Base-by-base conservation (phyloP, 2,329 filamentous ascomycete genomes). In the Neonectria coccinea region DNA sequence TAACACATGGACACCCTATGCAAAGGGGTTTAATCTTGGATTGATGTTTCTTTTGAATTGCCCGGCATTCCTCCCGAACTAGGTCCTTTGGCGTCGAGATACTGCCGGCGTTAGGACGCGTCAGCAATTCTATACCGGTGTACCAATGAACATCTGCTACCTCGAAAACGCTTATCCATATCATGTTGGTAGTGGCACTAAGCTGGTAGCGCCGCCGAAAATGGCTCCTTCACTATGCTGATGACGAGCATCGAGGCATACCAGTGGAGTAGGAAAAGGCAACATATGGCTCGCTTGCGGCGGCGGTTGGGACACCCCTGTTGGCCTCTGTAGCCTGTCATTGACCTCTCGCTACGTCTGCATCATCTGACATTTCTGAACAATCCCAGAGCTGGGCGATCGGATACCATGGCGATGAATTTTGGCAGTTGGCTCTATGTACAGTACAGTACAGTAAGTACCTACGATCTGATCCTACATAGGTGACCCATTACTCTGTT, bases 391-490 rank as follows among this genome's bases (percentile, higher is more conserved):
- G 45, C 53, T 50, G 45, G 53, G 27, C 27, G 59, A 62, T 62
- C 53, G 53, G 53, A 52, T 52, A 52, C 45, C 59, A 50, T 56
- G 20, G 45, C 25, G 29, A 57, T 22, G 36, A 41, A 41, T 48
- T 47, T 48, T 22, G 9, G 47, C 18, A 29, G 29, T n/a, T 31
- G 54, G 31, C 14, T 56, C 5, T 39, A 6, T 7, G 36, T 39
- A n/a, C 36, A 11, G 14, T 39, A 39, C 36, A n/a, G 36, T 39
- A 36, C 33, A 36, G 9, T 31, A 33, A 33, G 18, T 62, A 31
- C 27, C 47, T 62, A 53, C 47, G 59, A 47, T 52, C 47, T 16
- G 53, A 62, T 53, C 59, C 59, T 62, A 56, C 53, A 52, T 57
- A 16, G 5, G 33, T 4, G 33, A 16, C 6, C 33, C 14, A 36